phyloP scores from a whole-genome alignment of 1,284 basidiomycete genomes.

The Ceratobasidium theobromae region DNA sequence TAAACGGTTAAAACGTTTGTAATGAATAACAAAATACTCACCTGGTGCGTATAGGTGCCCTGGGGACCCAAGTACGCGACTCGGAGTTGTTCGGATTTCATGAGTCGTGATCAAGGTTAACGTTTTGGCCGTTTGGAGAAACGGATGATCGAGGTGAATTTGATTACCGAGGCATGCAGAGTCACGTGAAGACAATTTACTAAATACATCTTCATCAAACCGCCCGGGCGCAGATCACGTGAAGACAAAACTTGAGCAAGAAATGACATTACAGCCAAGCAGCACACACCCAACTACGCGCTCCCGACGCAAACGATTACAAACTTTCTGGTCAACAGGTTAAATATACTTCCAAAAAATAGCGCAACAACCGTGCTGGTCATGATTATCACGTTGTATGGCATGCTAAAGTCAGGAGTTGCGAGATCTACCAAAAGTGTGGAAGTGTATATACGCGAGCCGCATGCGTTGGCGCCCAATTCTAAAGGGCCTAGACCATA shows the following conservation, averaged over 20 bases:
- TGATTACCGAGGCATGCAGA: not conserved
- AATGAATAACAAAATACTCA: not conserved
- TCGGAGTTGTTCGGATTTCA: slow-evolving; percentile 12
- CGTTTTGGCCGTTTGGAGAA: not conserved
- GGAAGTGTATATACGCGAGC: slow-evolving; percentile 69
- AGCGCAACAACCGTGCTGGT: slow-evolving; percentile 88
- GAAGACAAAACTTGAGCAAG: too few relatives aligned
- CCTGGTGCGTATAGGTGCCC: slow-evolving; percentile 38
- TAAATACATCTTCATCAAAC: too few relatives aligned
- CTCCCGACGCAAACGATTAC: slow-evolving; percentile 42
- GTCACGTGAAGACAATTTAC: slow-evolving; percentile 30
- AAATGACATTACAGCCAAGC: too few relatives aligned
- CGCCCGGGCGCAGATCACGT: too few relatives aligned
- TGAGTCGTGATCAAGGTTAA: too few relatives aligned
- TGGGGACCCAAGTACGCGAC: slow-evolving; percentile 37
- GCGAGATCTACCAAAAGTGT: slow-evolving; percentile 86
- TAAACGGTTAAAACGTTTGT: not conserved
- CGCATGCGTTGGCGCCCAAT: slow-evolving; percentile 4
- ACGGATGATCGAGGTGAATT: slow-evolving; percentile 4
- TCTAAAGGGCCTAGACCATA: not conserved
- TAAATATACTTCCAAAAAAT: slow-evolving; percentile 91
- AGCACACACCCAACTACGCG: too few relatives aligned
- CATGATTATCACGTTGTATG: slow-evolving; percentile 98
- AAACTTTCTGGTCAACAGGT: slow-evolving; percentile 79
- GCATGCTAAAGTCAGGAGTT: slow-evolving; percentile 98